Base-by-base conservation (phyloP, 495 filamentous ascomycete species). In the Neurospora tetrasperma region DNA sequence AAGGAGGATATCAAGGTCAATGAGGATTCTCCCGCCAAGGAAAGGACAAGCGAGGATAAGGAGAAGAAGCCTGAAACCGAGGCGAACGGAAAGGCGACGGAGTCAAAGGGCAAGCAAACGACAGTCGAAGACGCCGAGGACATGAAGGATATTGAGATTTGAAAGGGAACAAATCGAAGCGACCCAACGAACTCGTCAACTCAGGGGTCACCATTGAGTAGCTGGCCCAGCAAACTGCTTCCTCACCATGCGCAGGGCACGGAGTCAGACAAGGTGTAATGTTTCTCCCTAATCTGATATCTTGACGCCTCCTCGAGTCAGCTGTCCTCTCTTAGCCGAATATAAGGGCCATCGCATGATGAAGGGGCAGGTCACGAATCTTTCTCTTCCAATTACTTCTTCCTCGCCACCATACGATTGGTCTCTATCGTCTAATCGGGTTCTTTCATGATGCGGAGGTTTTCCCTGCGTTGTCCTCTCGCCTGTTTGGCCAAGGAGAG, bases 71-170 rank as follows among this genome's bases (percentile, higher is more conserved):
- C 70, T 14, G 78, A 78, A 72, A 8, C 77, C 11, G 43, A 70
- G 48, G 31, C 69, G 39, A 76, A 71, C 27, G 71, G 72, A 44
- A 44, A 75, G 1, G 70, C 73, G 38, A 81, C 80, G 39, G 74
- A 66, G 27, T 35, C 75, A 16, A 81, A 79, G 70, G 79, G 78
- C 39, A 84, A 84, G 79, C 77, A 80, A 72, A 69, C 78, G 16
- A 46, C 69, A 23, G 76, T 73, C 12, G 80, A 81, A 27, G 77
- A 79, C 14, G 85, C 85, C 72, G 85, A 82, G 69, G 79, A 80
- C 31, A 88, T 89, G 86, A 89, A 88, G 79, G 86, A 85, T 48
- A 88, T 89, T 76, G 86, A 89, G 79, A 89, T 89, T 71, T 89
- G 73, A 76, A 70, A 77, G 27, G 16, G 48, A 20, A 59, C 23